Percentiles rank a stretch among this genome's conserved stretches.
Conservation (phyloP, 2,329 filamentous ascomycete genomes). For the Dothideomycetes sp. region DNA sequence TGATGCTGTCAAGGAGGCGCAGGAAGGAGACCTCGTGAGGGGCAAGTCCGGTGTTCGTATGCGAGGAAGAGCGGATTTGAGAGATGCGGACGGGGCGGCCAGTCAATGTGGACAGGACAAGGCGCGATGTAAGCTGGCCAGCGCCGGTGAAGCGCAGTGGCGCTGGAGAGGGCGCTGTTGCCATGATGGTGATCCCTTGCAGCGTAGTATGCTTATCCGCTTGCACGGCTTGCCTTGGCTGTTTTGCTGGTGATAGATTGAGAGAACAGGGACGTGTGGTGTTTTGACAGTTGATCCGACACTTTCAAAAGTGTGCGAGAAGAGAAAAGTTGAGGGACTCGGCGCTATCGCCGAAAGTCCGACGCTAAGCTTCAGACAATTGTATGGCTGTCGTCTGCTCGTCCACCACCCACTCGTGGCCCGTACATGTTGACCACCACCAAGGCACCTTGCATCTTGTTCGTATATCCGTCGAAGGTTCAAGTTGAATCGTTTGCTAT, state of each 20-base stretch:
- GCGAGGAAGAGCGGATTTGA: constrained; percentile 79
- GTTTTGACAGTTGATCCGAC: too few relatives aligned
- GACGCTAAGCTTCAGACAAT: too few relatives aligned
- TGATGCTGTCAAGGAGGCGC: constrained; percentile 84
- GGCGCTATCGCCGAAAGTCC: too few relatives aligned
- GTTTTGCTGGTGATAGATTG: too few relatives aligned
- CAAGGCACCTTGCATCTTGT: too few relatives aligned
- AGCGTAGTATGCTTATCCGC: not conserved
- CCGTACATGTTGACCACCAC: too few relatives aligned
- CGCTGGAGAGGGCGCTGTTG: constrained; percentile 8
- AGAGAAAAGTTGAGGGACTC: too few relatives aligned
- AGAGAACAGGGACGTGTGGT: too few relatives aligned
- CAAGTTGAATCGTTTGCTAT: not conserved
- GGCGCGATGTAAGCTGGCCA: constrained; percentile 68
- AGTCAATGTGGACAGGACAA: constrained; percentile 83
- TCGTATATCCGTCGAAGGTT: not conserved
- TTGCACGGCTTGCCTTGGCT: too few relatives aligned
- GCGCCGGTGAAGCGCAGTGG: constrained; percentile 61
- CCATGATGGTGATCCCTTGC: constrained; percentile 4
- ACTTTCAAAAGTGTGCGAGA: too few relatives aligned
- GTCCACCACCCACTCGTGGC: too few relatives aligned
- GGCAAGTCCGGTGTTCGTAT: constrained; percentile 77
- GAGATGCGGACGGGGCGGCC: constrained; percentile 85
- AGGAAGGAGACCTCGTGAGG: constrained; percentile 93
- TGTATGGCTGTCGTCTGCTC: too few relatives aligned